Evolutionary conservation across 257 asterid species (phyloP).

Genomic region (Solanum stenotomum): DNA sequence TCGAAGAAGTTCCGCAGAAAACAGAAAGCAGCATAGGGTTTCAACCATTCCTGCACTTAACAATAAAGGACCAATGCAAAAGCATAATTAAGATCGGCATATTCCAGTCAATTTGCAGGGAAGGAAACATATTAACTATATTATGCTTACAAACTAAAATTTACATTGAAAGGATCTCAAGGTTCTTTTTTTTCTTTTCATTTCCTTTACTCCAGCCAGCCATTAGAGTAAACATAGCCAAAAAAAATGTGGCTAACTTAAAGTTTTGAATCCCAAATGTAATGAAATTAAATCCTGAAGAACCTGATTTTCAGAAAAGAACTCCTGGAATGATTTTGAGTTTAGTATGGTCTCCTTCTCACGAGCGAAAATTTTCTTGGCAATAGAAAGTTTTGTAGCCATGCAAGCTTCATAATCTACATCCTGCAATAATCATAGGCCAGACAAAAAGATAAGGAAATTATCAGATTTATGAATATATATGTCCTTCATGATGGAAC

Average conservation of each 20-base stretch:
- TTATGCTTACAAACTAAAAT: neutral
- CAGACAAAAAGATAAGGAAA: neutral
- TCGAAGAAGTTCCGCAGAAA: conserved; percentile 89
- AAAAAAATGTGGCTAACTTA: neutral
- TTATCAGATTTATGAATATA: neutral
- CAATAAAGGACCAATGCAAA: neutral
- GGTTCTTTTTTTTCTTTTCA: neutral
- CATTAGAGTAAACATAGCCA: neutral
- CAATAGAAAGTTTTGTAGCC: conserved; percentile 77
- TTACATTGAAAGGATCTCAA: neutral
- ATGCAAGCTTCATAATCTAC: conserved; percentile 89
- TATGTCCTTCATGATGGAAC: neutral
- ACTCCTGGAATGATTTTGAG: conserved; percentile 58
- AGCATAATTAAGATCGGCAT: neutral
- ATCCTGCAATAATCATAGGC: conserved; percentile 31
- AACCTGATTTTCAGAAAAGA: conserved; percentile 84
- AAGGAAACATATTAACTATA: neutral
- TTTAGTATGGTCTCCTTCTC: conserved; percentile 69
- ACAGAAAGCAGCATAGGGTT: conserved; percentile 95
- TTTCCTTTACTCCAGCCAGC: neutral
- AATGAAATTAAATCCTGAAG: neutral
- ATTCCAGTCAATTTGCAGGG: neutral
- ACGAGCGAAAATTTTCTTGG: conserved; percentile 62
- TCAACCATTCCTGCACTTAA: conserved; percentile 74
- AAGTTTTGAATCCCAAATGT: neutral